Conservation (phyloP, 768 basidiomycete species). For the Boletus sp. region DNA sequence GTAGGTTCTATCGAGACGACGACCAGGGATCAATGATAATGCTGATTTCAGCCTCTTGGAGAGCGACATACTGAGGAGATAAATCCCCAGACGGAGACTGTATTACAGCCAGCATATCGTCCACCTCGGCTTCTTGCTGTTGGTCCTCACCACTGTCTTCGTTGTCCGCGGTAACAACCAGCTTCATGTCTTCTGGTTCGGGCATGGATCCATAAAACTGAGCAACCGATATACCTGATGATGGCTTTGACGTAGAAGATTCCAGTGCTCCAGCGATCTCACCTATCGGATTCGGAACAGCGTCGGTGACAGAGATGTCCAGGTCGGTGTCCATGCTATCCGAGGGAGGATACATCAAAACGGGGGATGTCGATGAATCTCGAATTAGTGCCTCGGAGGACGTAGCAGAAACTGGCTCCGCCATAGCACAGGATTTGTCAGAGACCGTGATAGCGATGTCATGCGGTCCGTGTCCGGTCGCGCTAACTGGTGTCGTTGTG, state of each 20-base stretch:
- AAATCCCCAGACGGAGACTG: conserved; percentile 15
- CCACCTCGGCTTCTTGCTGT: conserved; percentile 31
- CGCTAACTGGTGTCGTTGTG: conserved; percentile 22
- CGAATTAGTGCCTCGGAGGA: conserved; percentile 11
- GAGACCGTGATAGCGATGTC: conserved; percentile 3
- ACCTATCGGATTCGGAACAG: not conserved
- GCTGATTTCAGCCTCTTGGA: not conserved
- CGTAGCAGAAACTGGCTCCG: conserved; percentile 5
- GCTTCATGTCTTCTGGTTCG: not conserved
- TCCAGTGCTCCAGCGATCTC: not conserved
- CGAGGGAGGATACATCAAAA: conserved; percentile 19
- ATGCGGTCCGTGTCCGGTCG: conserved; percentile 10
- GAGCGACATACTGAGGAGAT: conserved; percentile 20
- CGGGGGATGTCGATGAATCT: conserved; percentile 13
- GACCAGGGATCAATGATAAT: not conserved
- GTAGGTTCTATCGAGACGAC: conserved; percentile 49
- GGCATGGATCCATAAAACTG: conserved; percentile 22
- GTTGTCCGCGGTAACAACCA: conserved; percentile 13
- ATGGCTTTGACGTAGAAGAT: conserved; percentile 3
- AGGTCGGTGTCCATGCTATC: conserved; percentile 30
- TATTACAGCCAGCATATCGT: conserved; percentile 27
- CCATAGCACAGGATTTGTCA: conserved; percentile 14
- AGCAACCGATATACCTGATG: conserved; percentile 13
- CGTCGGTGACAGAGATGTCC: not conserved
- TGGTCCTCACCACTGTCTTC: conserved; percentile 30